phyloP scores from a whole-genome alignment of 495 filamentous ascomycete species.

The Eremomyces bilateralis region DNA sequence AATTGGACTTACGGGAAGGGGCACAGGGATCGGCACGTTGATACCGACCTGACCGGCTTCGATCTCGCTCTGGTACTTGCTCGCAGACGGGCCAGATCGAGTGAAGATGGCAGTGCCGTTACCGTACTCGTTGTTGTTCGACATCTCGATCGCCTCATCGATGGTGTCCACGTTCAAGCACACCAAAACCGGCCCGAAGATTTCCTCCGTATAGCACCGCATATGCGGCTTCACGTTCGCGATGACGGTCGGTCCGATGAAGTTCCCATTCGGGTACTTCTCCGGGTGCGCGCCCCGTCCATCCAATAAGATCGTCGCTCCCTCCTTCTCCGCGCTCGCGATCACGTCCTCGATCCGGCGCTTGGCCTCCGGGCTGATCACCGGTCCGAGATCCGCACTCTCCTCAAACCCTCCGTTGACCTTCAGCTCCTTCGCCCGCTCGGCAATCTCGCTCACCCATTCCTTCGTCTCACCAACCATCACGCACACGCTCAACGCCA shows the following conservation, averaged over 20 bases:
- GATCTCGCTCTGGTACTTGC: constrained; percentile 46
- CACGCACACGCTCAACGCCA: constrained; percentile 86
- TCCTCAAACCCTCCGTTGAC: constrained; percentile 92
- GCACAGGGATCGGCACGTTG: constrained; percentile 51
- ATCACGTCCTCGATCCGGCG: constrained; percentile 78
- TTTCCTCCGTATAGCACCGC: constrained; percentile 90
- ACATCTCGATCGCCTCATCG: constrained; percentile 48
- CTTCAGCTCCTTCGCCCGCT: constrained; percentile 70
- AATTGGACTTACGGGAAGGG: no score
- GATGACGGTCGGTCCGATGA: constrained; percentile 84
- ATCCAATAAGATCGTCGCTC: constrained; percentile 86
- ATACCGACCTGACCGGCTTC: constrained; percentile 63
- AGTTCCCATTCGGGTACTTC: constrained; percentile 96
- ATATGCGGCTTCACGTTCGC: constrained; percentile 77
- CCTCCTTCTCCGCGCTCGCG: constrained; percentile 72
- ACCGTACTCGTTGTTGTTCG: constrained; percentile 50
- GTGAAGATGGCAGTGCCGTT: constrained; percentile 54
- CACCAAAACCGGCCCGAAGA: constrained; percentile 89
- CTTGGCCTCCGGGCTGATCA: constrained; percentile 85
- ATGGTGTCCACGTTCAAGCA: constrained; percentile 66
- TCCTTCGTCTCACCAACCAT: constrained; percentile 87
- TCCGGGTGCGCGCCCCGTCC: constrained; percentile 68
- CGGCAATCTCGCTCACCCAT: constrained; percentile 80
- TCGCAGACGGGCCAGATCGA: constrained; percentile 35
- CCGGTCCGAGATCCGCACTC: constrained; percentile 85